Percentiles rank a stretch among this genome's conserved stretches.
These are phyloP conservation scores for Elsinoe necatrix DNA, from an alignment of 2,329 filamentous ascomycete genomes.

Conservation along the genomic window DNA sequence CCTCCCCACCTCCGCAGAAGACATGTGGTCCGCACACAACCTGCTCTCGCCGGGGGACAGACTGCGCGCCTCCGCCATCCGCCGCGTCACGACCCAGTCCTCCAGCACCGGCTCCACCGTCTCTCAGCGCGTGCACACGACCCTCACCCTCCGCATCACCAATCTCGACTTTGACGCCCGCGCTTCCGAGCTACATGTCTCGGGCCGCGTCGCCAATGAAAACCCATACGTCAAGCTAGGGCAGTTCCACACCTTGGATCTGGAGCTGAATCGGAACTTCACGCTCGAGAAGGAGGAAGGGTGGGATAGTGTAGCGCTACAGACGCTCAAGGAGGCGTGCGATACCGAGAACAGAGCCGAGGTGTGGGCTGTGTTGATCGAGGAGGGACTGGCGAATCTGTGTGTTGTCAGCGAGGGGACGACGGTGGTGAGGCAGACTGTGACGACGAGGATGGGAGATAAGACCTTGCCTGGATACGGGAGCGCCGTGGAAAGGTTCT, in stretches of 20 bases:
- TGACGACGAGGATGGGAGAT: slow-evolving; percentile 60
- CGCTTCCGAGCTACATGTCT: slow-evolving; percentile 59
- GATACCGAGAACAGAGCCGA: slow-evolving; percentile 72
- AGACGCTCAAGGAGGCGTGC: slow-evolving; percentile 69
- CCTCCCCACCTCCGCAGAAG: slow-evolving; percentile 63
- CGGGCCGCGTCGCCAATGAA: slow-evolving; percentile 56
- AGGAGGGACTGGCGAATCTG: slow-evolving; percentile 76
- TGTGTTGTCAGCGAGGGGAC: slow-evolving; percentile 74
- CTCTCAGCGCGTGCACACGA: slow-evolving; percentile 56
- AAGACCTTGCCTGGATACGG: slow-evolving; percentile 51
- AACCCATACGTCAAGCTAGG: slow-evolving; percentile 61
- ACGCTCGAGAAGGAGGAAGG: slow-evolving; percentile 73
- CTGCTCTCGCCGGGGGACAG: slow-evolving; percentile 58
- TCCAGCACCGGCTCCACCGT: slow-evolving; percentile 51
- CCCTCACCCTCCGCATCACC: slow-evolving; percentile 57
- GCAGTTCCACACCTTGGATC: slow-evolving; percentile 64
- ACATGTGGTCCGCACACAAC: slow-evolving; percentile 75
- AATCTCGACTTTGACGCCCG: slow-evolving; percentile 62
- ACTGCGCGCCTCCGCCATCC: slow-evolving; percentile 57
- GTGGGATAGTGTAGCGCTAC: slow-evolving; percentile 84
- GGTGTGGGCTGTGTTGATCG: slow-evolving; percentile 85
- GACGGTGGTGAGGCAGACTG: slow-evolving; percentile 61
- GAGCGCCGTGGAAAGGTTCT: slow-evolving; percentile 57
- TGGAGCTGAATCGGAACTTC: slow-evolving; percentile 82
- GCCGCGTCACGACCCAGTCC: slow-evolving; percentile 54